Evolutionary conservation across 2,329 filamentous ascomycete species (phyloP), one percentile per base, ranked within the genome.

Genomic region (Aspergillus carbonarius): DNA sequence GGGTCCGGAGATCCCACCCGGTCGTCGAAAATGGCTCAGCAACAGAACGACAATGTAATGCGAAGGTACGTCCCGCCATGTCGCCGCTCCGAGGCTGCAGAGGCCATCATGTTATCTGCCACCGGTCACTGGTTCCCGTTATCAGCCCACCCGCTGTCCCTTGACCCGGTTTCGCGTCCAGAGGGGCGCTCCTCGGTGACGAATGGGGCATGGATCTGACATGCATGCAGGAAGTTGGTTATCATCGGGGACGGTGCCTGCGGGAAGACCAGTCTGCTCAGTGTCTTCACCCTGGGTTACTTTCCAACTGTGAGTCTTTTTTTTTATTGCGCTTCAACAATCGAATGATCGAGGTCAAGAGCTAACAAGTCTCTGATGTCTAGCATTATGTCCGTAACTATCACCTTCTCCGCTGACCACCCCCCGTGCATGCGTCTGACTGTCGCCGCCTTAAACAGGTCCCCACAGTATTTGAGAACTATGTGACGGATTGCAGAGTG

Each of bases 391-490:
- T 79, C 62, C 73, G 77, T 77, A 47, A 44, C 39, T 15, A 7
- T 30, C 23, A 46, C 30, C 54, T 37, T 27, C 30, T 23, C 47
- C 15, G 20, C 47, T 44, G 9, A n/a, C 37, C 12, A 57, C 42
- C 39, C 17, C 23, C 30, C 30, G 30, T 42, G 23, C 23, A 23
- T n/a, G 12, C 18, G 59, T 50, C 62, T 63, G 55, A 64, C 55
- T 52, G 40, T 59, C 59, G 56, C 42, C 35, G 17, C 23, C 13
- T 54, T 10, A n/a, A 52, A 44, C 65, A 92, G 88, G 93, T 96
- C 53, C 95, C 95, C 1, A 99, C 95, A 48, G 95, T 99, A 37
- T 99, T 99, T 77, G 95, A 99, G 75, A 99, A 99, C 80, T 99
- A 99, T 72, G 95, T 99, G 65, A 99, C 95, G 68, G 95, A 99